These are phyloP conservation scores for Penicillium olsonii DNA, from an alignment of 2,329 filamentous ascomycete species.

Conservation along the genomic window DNA sequence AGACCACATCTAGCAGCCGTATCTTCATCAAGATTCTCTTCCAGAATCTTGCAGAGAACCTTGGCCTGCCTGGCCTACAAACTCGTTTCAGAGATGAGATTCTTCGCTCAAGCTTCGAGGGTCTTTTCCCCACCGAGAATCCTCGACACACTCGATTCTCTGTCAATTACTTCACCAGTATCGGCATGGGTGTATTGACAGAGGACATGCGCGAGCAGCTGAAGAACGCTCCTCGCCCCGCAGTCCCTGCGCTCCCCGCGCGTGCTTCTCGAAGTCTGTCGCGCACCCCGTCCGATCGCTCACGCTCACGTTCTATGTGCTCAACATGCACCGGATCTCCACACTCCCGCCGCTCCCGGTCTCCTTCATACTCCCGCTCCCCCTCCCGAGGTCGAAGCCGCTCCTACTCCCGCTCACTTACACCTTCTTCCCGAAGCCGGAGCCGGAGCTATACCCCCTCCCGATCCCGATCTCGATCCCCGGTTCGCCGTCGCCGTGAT, in stretches of 20 bases:
- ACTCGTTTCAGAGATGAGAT: conserved; percentile 75
- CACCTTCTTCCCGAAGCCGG: conserved; percentile 34
- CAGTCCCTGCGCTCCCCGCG: conserved; percentile 66
- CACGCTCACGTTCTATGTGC: conserved; percentile 64
- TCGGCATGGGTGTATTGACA: conserved; percentile 91
- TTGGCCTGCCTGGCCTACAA: conserved; percentile 79
- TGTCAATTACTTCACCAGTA: conserved; percentile 99
- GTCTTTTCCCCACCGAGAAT: conserved; percentile 87
- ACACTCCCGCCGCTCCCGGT: conserved; percentile 48
- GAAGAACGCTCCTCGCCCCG: conserved; percentile 84
- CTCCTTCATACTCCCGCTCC: conserved; percentile 41
- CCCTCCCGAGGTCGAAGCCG: conserved; percentile 34
- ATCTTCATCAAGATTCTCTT: conserved; percentile 99
- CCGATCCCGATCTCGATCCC: conserved; percentile 40
- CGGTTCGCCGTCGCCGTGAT: conserved; percentile 31
- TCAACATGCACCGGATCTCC: conserved; percentile 26
- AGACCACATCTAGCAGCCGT: conserved; percentile 92
- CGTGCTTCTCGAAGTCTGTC: conserved; percentile 62
- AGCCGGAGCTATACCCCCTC: conserved; percentile 40
- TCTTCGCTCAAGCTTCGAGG: conserved; percentile 75
- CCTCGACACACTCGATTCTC: conserved; percentile 90
- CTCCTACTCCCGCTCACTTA: conserved; percentile 35
- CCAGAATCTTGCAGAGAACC: conserved; percentile 83
- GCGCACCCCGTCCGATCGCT: conserved; percentile 65
- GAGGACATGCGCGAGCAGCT: conserved; percentile 93